Conservation (phyloP, 2,329 filamentous ascomycete species). For the Fusarium sarcochroum region DNA sequence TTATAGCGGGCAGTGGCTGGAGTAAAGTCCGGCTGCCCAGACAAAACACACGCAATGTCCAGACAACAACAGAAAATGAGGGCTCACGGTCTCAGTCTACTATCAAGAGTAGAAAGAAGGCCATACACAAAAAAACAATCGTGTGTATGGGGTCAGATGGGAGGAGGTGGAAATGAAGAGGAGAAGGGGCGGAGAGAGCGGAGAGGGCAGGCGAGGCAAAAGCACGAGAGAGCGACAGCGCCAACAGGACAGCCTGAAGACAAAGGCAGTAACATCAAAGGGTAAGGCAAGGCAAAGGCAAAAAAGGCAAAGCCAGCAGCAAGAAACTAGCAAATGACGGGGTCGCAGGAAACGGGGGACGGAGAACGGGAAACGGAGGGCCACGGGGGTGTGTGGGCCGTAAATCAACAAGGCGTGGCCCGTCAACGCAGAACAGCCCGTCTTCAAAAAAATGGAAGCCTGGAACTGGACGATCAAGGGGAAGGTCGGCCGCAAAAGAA, state of each 20-base stretch:
- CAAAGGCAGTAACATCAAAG: conserved; percentile 34
- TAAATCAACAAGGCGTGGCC: conserved; percentile 36
- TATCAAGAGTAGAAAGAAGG: conserved; percentile 1
- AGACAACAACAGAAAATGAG: conserved; percentile 11
- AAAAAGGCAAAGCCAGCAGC: conserved; percentile 30
- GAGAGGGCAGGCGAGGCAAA: conserved; percentile 35
- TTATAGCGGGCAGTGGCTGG: conserved; percentile 27
- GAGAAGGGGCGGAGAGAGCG: conserved; percentile 29
- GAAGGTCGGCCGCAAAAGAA: conserved; percentile 22
- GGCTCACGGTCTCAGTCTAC: conserved; percentile 1
- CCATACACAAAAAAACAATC: conserved; percentile 1
- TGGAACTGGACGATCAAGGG: conserved; percentile 13
- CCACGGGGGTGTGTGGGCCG: conserved; percentile 40
- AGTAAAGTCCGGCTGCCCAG: conserved; percentile 28
- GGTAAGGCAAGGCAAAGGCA: conserved; percentile 21
- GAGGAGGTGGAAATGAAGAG: conserved; percentile 27
- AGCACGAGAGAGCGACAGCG: conserved; percentile 29
- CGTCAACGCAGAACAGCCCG: too few relatives aligned
- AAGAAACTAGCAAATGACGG: conserved; percentile 22
- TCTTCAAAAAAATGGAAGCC: background rate
- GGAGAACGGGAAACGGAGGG: conserved; percentile 37
- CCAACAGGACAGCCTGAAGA: conserved; percentile 37
- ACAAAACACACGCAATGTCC: conserved; percentile 21
- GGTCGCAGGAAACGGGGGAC: conserved; percentile 36
- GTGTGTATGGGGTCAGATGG: conserved; percentile 19